A percentile compares a stretch with the other conserved stretches of the same genome.
Conservation (phyloP, 768 basidiomycete genomes). For the Neoboletus magnificus region DNA sequence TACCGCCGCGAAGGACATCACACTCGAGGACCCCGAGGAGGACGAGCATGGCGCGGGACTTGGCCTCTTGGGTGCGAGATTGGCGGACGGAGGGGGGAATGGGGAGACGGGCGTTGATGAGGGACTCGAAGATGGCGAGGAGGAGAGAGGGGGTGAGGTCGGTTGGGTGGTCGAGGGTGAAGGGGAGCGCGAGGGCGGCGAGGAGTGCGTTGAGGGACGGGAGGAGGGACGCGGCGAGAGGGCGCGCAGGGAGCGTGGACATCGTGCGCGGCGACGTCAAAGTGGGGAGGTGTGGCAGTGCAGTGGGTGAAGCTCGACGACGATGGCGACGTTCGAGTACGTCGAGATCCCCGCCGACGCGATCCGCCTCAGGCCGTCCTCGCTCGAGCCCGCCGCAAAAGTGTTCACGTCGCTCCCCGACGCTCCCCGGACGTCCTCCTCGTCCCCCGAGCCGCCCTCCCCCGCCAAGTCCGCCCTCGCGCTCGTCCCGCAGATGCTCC, state of each 20-base stretch:
- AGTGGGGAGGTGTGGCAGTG: constrained; percentile 7
- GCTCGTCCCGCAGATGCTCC: constrained; percentile 41
- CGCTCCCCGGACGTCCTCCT: constrained; percentile 6
- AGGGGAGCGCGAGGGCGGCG: constrained; percentile 40
- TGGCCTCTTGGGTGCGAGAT: constrained; percentile 37
- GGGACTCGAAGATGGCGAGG: constrained; percentile 63
- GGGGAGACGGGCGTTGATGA: constrained; percentile 54
- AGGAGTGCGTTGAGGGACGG: constrained; percentile 46
- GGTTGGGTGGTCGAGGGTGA: constrained; percentile 45
- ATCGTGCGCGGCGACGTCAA: constrained; percentile 9
- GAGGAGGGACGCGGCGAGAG: constrained; percentile 17
- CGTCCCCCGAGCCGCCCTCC: constrained; percentile 12
- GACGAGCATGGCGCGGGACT: constrained; percentile 66
- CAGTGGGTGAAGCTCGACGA: neutral
- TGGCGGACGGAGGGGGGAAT: constrained; percentile 35
- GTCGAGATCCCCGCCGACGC: constrained; percentile 42
- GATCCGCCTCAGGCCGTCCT: constrained; percentile 29
- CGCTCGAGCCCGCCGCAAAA: constrained; percentile 38
- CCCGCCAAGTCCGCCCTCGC: constrained; percentile 34
- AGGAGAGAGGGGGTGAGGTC: constrained; percentile 74
- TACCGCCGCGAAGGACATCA: constrained; percentile 56
- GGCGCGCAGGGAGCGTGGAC: constrained; percentile 9
- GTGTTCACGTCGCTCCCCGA: constrained; percentile 41
- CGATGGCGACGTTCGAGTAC: constrained; percentile 37
- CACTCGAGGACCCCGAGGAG: constrained; percentile 71